Percentiles rank a stretch among this genome's conserved stretches.
phyloP scores from a whole-genome alignment of 371 early-diverging fungal genomes.

The Spiromyces aspiralis region DNA sequence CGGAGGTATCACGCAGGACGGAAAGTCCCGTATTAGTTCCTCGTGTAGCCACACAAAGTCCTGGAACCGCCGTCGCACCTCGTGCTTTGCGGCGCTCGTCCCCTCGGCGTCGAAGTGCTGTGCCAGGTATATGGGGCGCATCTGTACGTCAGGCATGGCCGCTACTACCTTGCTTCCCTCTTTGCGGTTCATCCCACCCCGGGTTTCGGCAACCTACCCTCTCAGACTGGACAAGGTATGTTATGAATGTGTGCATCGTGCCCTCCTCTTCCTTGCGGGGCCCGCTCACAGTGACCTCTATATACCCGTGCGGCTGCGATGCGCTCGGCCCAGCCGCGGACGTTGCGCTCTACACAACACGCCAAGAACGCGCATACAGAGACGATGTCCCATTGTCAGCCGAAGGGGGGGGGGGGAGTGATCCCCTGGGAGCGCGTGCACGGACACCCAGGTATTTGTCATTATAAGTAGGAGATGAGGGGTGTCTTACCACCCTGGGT shows the following conservation, averaged over 20 bases:
- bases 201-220: too few species aligned
- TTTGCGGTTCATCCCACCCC: conserved; percentile 31
- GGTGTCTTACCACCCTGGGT: too few species aligned
- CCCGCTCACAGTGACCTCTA: conserved; percentile 45
- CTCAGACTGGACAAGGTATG: conserved; percentile 64
- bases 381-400: too few species aligned
- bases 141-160: conserved; percentile 6
- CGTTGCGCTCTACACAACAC: too few species aligned
- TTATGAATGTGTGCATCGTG: conserved; percentile 51
- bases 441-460: too few species aligned
- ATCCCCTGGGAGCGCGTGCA: too few species aligned
- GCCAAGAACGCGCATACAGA: too few species aligned
- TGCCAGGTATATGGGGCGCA: background rate
- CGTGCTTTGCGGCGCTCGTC: conserved; percentile 16
- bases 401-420: too few species aligned
- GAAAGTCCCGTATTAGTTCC: conserved; percentile 49
- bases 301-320: too few species aligned
- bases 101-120: conserved; percentile 8
- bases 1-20: conserved; percentile 74
- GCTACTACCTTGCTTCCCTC: conserved; percentile 33
- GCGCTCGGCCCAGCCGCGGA: too few species aligned
- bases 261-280: conserved; percentile 78
- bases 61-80: conserved; percentile 72
- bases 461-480: too few species aligned
- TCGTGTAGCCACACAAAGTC: conserved; percentile 84